Evolutionary conservation across 345 rosid genomes (phyloP), one percentile per base, ranked within the genome.

Genomic region (Psidium guajava): DNA sequence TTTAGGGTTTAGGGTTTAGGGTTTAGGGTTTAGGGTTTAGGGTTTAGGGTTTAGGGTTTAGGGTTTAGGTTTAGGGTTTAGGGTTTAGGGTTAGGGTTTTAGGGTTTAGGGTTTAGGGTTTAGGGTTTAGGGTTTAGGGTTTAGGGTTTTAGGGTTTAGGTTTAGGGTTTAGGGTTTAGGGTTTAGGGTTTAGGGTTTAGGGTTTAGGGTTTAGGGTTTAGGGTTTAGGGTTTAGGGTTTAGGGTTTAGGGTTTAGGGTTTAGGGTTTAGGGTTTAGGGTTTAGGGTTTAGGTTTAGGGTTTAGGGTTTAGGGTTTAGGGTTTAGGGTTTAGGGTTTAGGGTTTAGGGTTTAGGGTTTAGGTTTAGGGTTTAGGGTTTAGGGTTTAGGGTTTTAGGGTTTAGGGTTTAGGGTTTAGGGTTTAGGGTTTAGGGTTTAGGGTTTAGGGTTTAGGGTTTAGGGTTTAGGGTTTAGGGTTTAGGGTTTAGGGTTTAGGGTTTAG

Each of bases 361-460:
- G 73, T 36, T 83, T 57, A 9, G 53, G 85, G 54, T 36, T 83
- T 42, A 9, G 53, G 85, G 75, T 36, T 83, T 57, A 9, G 53
- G 85, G 75, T 36, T 85, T 75, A 32, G 64, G 86, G 83, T 52
- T 85, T 75, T 47, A 22, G 83, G 86, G 83, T 74, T 85, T 53
- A 20, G 84, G 88, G 84, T 69, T 85, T 73, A 50, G 87, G 89
- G 85, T 82, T 87, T 81, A 51, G 87, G 89, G 85, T 85, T 87
- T 82, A 51, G 87, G 89, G 84, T 84, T 69, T 47, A 64, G 84
- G 88, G 88, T 82, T 87, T 82, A n/a, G 81, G 88, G 84, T 82
- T 82, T 54, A 28, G 80, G 89, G 85, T 58, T 82, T 69, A 47
- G 18, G 58, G 87, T 84, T 57, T 87, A 47, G 81, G 87, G 87